Evolutionary conservation across 805 yeast species (phyloP), one percentile per base, ranked within the genome.

Genomic region (Teunomyces kruisii): DNA sequence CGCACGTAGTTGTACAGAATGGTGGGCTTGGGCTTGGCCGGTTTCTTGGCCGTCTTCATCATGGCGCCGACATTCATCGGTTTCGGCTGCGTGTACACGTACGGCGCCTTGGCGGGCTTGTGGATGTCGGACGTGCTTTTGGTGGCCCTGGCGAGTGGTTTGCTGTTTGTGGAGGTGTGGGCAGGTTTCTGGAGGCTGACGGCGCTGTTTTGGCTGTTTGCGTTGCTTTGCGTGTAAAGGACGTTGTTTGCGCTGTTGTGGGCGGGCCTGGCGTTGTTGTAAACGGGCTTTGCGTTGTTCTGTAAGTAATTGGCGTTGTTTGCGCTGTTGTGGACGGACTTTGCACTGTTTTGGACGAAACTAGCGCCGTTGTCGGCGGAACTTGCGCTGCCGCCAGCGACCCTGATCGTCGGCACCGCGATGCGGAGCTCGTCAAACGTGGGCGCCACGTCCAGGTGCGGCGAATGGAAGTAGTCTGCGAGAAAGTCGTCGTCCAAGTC

Each of bases 401-500:
- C n/a, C n/a, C n/a, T n/a, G n/a, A n/a, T n/a, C n/a, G n/a, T n/a
- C n/a, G n/a, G n/a, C n/a, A n/a, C n/a, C n/a, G n/a, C n/a, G n/a
- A 62, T 33, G 6, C 57, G 42, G 16, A 58, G 49, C 37, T 59
- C 66, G 33, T 63, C 65, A 48, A 59, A 43, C 12, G 58, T 53
- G 10, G 49, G 50, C 45, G 26, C 39, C 37, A 13, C 31, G 40
- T 40, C 16, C 32, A 40, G 22, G 30, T 42, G 22, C 2, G 39
- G 40, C 9, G 39, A 42, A 33, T 17, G 26, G 17, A 36, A 47
- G 37, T 47, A 43, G 19, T 47, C 47, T 17, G 30, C 28, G 12
- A 40, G 29, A n/a, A 43, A 16, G 15, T 43, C 49, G 38, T 46
- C 53, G 58, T 79, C 95, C 54, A 89, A 81, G 58, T 89, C 96